Conservation (phyloP, 2,329 filamentous ascomycete species). For the Emericellopsis atlantica region DNA sequence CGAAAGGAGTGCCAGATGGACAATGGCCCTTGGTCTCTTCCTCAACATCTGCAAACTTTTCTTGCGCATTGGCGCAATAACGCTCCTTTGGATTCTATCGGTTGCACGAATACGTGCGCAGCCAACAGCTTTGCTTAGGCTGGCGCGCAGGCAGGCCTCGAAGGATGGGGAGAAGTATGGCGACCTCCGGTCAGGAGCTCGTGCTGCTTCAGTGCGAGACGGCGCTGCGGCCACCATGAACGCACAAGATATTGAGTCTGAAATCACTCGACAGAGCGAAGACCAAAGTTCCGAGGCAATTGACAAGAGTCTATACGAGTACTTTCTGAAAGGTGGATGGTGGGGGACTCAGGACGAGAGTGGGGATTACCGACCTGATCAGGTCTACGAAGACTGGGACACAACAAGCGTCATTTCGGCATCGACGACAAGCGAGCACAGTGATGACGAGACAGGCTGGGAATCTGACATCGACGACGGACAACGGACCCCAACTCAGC, state of each 20-base stretch:
- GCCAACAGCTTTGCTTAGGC: conserved; percentile 41
- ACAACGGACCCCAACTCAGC: conserved; percentile 63
- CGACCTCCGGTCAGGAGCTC: not conserved
- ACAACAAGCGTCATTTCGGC: conserved; percentile 68
- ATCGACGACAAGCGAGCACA: conserved; percentile 8
- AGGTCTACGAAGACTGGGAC: conserved; percentile 51
- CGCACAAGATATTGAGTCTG: conserved; percentile 66
- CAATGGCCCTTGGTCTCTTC: conserved; percentile 64
- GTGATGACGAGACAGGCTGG: conserved; percentile 27
- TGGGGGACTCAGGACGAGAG: conserved; percentile 76
- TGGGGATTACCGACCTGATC: conserved; percentile 56
- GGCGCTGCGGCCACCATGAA: conserved; percentile 24
- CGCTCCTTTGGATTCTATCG: conserved; percentile 41
- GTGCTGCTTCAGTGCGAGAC: conserved; percentile 2
- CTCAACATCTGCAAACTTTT: conserved; percentile 49
- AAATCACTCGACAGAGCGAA: conserved; percentile 49
- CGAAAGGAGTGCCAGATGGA: conserved; percentile 68
- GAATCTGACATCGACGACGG: conserved; percentile 36
- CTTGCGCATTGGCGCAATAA: conserved; percentile 16
- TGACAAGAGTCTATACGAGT: conserved; percentile 64
- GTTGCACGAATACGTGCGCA: conserved; percentile 26
- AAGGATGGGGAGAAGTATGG: conserved; percentile 5
- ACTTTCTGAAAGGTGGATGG: conserved; percentile 74
- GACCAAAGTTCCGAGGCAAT: conserved; percentile 49
- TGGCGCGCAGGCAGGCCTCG: conserved; percentile 26